Evolutionary conservation across 1,284 basidiomycete species (phyloP), one percentile per base, ranked within the genome.

Genomic region (Cerrena zonata): DNA sequence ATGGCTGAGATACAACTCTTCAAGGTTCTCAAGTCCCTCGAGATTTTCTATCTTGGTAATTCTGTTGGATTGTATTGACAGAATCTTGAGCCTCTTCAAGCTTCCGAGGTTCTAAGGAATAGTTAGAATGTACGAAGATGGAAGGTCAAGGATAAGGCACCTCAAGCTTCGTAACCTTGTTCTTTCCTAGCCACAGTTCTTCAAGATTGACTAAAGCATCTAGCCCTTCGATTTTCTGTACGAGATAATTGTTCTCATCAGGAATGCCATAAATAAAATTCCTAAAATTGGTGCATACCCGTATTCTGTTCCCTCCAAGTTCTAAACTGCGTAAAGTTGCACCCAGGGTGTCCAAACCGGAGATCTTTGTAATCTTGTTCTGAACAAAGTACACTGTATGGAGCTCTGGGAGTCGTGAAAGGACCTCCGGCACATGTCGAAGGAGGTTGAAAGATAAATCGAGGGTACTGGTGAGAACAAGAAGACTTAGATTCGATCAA

Each of bases 101-200:
- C 71, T 74, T 25, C 71, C 72, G 30, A 98, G 70, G 56, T 83
- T 77, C 78, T 80, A 36, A 40, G 39, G 19, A 18, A 19, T 36
- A 19, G 36, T 23, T 15, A 56, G 10, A 40, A 10, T 7, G 7
- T 40, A 40, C 21, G 39, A 44, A 13, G 24, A 44, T 44, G 12
- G 25, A 44, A 41, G 11, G 21, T 10, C 11, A 10, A 50, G 13
- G 13, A 41, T 49, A 19, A 57, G 66, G 34, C 53, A 89, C 91
- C 74, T 95, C 87, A 1, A 99, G 76, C 65, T 82, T 84, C 3
- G 86, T 71, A 55, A 99, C 92, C 72, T 98, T 97, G 69, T 99
- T 99, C 75, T 99, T 99, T 10, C 95, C 95, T 3, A 98, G 70
- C 94, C 95, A 99, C 1, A 99, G 74, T 60, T 98, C 94, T 57